Evolutionary conservation across 495 filamentous ascomycete genomes (phyloP).

Genomic region (Neurospora sp.): DNA sequence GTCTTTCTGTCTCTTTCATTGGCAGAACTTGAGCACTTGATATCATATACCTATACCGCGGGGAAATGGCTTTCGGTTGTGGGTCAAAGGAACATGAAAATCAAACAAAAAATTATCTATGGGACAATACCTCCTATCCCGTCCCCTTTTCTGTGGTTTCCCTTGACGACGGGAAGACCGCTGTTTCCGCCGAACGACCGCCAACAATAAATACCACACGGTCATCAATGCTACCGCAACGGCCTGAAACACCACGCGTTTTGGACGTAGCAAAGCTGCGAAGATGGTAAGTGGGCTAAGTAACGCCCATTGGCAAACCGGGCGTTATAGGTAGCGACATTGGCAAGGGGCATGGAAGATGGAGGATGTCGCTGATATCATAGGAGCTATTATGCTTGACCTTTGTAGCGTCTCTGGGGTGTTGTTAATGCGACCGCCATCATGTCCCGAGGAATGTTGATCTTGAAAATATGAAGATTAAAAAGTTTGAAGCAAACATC

Average conservation of each 20-base stretch:
- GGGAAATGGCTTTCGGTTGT: background rate
- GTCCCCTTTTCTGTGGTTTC: background rate
- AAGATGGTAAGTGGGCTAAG: background rate
- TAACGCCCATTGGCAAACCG: background rate
- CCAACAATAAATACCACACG: background rate
- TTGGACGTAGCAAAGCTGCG: background rate
- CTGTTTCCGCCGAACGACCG: background rate
- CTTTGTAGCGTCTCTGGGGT: background rate
- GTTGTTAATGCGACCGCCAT: background rate
- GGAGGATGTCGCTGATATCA: background rate
- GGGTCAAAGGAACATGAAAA: background rate
- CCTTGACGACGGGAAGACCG: background rate
- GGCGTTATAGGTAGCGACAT: background rate
- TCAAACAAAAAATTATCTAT: background rate
- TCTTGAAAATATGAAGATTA: background rate
- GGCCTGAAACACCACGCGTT: background rate
- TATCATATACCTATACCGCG: background rate
- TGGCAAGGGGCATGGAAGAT: background rate
- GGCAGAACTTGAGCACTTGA: background rate
- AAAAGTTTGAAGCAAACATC: background rate
- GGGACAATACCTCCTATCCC: background rate
- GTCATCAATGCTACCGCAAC: background rate
- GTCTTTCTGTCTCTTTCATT: background rate
- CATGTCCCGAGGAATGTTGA: background rate
- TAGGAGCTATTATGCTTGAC: background rate